Evolutionary conservation across 2,329 filamentous ascomycete species (phyloP).

Genomic region (Fusarium acutatum): DNA sequence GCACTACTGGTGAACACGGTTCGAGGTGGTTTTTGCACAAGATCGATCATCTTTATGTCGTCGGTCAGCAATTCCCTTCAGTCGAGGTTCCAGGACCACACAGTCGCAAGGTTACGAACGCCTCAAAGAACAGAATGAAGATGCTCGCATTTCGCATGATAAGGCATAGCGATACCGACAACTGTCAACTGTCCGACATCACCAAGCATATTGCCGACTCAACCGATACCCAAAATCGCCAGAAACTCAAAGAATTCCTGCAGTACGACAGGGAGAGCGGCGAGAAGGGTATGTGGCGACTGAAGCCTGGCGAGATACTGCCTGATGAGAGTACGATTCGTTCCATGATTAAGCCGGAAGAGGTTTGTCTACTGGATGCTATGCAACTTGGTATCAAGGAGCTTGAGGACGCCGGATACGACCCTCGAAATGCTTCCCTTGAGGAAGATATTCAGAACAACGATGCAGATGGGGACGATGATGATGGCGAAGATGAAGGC

Average conservation of each 20-base stretch:
- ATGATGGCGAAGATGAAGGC: constrained; percentile 56
- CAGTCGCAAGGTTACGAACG: constrained; percentile 93
- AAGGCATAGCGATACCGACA: constrained; percentile 74
- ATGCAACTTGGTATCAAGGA: constrained; percentile 97
- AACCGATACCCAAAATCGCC: constrained; percentile 92
- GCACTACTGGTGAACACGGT: constrained; percentile 79
- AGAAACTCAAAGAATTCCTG: constrained; percentile 97
- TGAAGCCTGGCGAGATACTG: constrained; percentile 75
- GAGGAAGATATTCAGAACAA: constrained; percentile 72
- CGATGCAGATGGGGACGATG: constrained; percentile 68
- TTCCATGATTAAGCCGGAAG: constrained; percentile 91
- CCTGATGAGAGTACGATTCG: constrained; percentile 85
- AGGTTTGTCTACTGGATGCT: constrained; percentile 91
- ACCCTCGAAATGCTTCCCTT: constrained; percentile 66
- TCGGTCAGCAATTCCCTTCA: constrained; percentile 92
- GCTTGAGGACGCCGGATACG: constrained; percentile 89
- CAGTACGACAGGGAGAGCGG: constrained; percentile 80
- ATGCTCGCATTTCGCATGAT: constrained; percentile 95
- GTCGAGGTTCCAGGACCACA: constrained; percentile 94
- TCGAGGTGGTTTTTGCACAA: constrained; percentile 85
- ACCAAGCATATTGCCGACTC: constrained; percentile 93
- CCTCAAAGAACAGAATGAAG: constrained; percentile 95
- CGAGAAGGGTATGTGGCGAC: constrained; percentile 82
- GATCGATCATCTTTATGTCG: constrained; percentile 89
- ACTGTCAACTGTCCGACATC: constrained; percentile 81